Evolutionary conservation across 2,329 filamentous ascomycete species (phyloP).

Genomic region (Penicillium aurantiogriseum): DNA sequence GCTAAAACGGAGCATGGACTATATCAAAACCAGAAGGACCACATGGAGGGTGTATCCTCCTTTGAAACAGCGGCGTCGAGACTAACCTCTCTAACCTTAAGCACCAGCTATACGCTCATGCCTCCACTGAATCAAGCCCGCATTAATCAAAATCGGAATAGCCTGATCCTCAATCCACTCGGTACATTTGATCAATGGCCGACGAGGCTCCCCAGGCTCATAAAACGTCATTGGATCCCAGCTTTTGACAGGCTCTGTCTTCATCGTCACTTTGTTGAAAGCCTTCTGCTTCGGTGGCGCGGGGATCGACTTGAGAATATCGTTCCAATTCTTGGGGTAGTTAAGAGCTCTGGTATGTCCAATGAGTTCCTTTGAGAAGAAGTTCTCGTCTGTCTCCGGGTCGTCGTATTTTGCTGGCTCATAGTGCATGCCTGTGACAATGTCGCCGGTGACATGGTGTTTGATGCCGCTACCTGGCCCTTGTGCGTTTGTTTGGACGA

Average conservation of each 20-base stretch:
- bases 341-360: background rate
- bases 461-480: background rate
- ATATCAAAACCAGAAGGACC: background rate
- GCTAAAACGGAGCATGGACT: background rate
- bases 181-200: background rate
- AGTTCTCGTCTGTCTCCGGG: background rate
- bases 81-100: too few species aligned
- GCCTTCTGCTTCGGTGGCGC: conserved; percentile 1
- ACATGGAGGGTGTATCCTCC: background rate
- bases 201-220: background rate
- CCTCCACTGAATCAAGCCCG: background rate
- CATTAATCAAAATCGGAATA: background rate
- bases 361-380: conserved; percentile 1
- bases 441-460: conserved; percentile 8
- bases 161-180: conserved; percentile 6
- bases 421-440: conserved; percentile 3
- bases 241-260: background rate
- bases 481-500: background rate
- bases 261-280: conserved; percentile 1
- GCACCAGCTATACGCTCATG: background rate
- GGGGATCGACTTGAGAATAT: background rate
- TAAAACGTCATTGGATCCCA: conserved; percentile 4
- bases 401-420: background rate
- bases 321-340: conserved; percentile 1
- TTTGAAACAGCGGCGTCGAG: background rate